Evolutionary conservation across 768 basidiomycete genomes (phyloP), one percentile per base, ranked within the genome.

Genomic region (Tulasnella sp.): DNA sequence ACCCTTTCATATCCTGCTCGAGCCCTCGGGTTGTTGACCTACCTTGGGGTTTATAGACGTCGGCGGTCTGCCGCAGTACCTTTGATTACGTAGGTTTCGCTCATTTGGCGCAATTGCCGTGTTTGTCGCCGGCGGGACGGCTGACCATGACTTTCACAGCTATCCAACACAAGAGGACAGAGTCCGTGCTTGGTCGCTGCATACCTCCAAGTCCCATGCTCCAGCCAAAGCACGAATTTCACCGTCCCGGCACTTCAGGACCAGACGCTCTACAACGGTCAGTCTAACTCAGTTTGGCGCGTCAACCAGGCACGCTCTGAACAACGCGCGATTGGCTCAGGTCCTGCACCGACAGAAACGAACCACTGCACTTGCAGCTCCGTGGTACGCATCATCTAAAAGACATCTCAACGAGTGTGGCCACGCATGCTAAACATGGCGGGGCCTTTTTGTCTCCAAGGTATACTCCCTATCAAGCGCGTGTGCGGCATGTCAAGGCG

Each of bases 401-500:
- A 18, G 31, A 14, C 16, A 68, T 34, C 62, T 14, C 12, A 27
- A 6, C 38, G 44, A 42, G 27, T 75, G 36, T 46, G 6, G 9
- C 24, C 74, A 39, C 74, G 39, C 34, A 42, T 77, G 27, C 48
- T 56, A 19, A 52, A 31, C 36, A 36, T n/a, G 76, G 27, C 27
- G 31, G 39, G 6, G 39, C 44, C 44, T 44, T 16, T 48, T 8
- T 12, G 31, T 48, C 19, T 56, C 40, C 39, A 27, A 77, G 78
- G 73, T 87, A 5, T 92, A 91, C 81, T 88, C 87, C 18, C 80
- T 89, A 36, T 85, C 91, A 81, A 89, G 88, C 78, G 91, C 91
- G 18, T 92, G 91, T 83, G 89, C 87, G 34, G 83, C 86, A 46
- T 92, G 91, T 82, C 91, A 92, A 82, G 87, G 86, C 44, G 84